Percentiles rank a stretch among this genome's conserved stretches.
Evolutionary conservation across 228 moss, liverwort and hornwort species (phyloP).

Genomic region (Sphagnum fallax): DNA sequence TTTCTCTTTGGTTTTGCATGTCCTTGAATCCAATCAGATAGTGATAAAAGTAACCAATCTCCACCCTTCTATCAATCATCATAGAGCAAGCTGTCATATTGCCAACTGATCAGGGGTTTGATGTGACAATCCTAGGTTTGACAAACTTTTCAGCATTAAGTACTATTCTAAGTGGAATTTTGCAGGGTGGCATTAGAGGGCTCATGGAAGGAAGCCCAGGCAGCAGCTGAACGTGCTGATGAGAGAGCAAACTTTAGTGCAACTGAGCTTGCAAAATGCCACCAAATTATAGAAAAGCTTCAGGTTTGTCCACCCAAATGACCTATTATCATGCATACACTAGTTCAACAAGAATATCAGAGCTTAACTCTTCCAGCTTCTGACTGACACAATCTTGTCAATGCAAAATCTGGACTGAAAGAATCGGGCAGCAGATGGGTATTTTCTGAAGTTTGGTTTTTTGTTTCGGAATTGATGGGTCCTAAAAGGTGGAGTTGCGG

Average conservation of each 20-base stretch:
- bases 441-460: background rate
- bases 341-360: background rate
- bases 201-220: constrained; percentile 84
- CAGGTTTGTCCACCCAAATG: constrained; percentile 34
- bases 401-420: background rate
- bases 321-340: background rate
- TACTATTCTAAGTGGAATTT: background rate
- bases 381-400: background rate
- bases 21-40: no score
- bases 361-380: background rate
- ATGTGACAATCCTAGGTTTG: no score
- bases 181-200: constrained; percentile 67
- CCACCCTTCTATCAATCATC: no score
- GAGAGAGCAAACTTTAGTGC: constrained; percentile 70
- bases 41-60: no score
- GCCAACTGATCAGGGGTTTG: no score
- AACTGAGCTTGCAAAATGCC: constrained; percentile 74
- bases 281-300: constrained; percentile 92
- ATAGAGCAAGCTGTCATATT: background rate
- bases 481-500: constrained; percentile 73
- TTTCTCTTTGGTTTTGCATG: background rate
- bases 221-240: constrained; percentile 90
- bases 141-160: no score
- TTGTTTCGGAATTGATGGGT: no score
- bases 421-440: background rate